Base-by-base conservation (phyloP, 768 basidiomycete genomes). In the Boletus sp. region DNA sequence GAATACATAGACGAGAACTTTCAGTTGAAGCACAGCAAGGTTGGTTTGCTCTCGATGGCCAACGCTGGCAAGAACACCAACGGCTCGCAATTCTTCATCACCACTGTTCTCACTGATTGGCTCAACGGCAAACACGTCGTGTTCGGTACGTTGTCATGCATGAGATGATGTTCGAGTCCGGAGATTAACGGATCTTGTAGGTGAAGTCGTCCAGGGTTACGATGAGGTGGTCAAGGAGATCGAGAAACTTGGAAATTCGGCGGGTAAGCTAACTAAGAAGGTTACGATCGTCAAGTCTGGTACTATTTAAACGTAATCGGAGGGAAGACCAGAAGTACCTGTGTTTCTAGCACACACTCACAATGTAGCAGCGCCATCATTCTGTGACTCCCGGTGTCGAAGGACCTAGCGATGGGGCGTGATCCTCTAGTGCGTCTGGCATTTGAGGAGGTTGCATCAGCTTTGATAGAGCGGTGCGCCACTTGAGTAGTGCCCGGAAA, bases 21-120 rank as follows among this genome's bases (percentile, higher is more conserved):
- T 75, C 70, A 77, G 60, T 69, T 85, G 56, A 86, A 83, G 73
- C 94, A 96, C 80, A 80, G 75, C 54, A 86, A 86, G 66, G 81
- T 80, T 24, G 83, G 83, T 56, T 71, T 86, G 50, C 76, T 89
- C 45, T 87, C 85, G 52, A 89, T 89, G 85, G 91, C 91, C 18
- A 92, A 94, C 68, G 83, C 86, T 8, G 87, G 86, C 42, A 76
- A 75, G 70, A 85, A 92, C 77, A 94, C 93, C 61, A 94, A 94
- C 69, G 92, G 89, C 18, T 89, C 83, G 14, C 87, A 92, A 73
- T 94, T 94, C 83, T 94, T 96, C 80, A 86, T 94, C 76, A 92
- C 89, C 62, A 94, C 92, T 33, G 85, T 86, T 54, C 74, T 77
- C 33, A 90, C 89, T 4, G 74, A 77, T 37, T 92, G 90, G 90